Base-by-base conservation (phyloP, 306 rosid species). In the Mimosa pudica region DNA sequence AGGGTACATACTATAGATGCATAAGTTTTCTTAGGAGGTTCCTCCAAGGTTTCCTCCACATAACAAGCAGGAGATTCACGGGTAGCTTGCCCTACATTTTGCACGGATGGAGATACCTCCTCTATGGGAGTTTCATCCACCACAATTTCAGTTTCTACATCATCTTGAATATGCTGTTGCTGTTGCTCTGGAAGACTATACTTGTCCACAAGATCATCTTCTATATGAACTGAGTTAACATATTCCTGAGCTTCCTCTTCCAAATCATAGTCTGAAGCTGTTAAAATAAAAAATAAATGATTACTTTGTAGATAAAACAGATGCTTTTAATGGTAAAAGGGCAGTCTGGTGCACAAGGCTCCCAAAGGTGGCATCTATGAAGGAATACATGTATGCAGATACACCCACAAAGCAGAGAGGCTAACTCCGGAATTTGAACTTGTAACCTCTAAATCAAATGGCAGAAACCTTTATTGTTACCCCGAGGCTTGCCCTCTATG, bases 111-210 rank as follows among this genome's bases (percentile, higher is more conserved):
- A 82, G 86, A 81, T 2, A 77, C 66, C 80, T 93, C 94, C 86
- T 86, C 96, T 12, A 35, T 82, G 33, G 92, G 92, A 84, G 91
- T 81, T 84, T 93, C 99, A 77, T 91, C 99, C 75, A 90, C 97
- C 80, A 84, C 90, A 80, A 86, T 73, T 90, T 95, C 98, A 4
- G 86, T 62, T 77, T 90, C 98, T 71, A 75, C 41, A 20, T 89
- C 97, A 30, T 87, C 90, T 73, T 86, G 85, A 33, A 18, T 35
- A 6, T 69, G 79, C 72, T 46, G 57, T 10, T 45, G 82, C 85
- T 90, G 90, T 84, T 90, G 96, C 90, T 96, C 98, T 54, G 97
- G 90, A 73, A 90, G 92, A 82, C 96, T 90, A 83, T 89, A 96
- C 84, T 93, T 87, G 81, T 91, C 99, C 78, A 90, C 86, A 24